phyloP scores from a whole-genome alignment of 495 filamentous ascomycete species.

The Cladorrhinum samala region DNA sequence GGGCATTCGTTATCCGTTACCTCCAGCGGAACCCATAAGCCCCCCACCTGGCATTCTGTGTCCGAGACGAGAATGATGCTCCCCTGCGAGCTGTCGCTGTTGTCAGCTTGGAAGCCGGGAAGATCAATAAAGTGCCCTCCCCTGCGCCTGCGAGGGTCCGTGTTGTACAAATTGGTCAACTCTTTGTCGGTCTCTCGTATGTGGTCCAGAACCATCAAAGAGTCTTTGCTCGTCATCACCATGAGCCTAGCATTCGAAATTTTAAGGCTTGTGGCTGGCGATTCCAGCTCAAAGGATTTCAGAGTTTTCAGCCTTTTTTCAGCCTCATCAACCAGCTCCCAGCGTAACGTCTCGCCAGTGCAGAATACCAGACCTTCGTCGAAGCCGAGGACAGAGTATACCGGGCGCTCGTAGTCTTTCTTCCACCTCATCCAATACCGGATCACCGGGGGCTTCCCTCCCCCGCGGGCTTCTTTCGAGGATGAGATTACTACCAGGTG shows the following conservation, averaged over 20 bases:
- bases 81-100: slow-evolving; percentile 13
- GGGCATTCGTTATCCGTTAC: slow-evolving; percentile 36
- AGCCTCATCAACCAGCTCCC: slow-evolving; percentile 39
- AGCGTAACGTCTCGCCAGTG: slow-evolving; percentile 34
- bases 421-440: slow-evolving; percentile 40
- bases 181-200: slow-evolving; percentile 17
- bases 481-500: slow-evolving; percentile 41
- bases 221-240: slow-evolving; percentile 39
- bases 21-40: slow-evolving; percentile 43
- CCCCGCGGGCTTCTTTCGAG: slow-evolving; percentile 7
- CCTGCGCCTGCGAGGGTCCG: slow-evolving; percentile 32
- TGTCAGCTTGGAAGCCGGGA: slow-evolving; percentile 15
- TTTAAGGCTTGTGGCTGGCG: slow-evolving; percentile 36
- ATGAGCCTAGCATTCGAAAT: slow-evolving; percentile 36
- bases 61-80: slow-evolving; percentile 42
- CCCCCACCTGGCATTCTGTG: slow-evolving; percentile 40
- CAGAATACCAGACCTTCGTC: slow-evolving; percentile 42
- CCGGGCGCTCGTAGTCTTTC: slow-evolving; percentile 30
- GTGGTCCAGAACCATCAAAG: slow-evolving; percentile 40
- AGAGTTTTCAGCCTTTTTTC: slow-evolving; percentile 38
- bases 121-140: slow-evolving; percentile 36
- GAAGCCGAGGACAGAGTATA: slow-evolving; percentile 39
- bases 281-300: slow-evolving; percentile 34
- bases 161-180: slow-evolving; percentile 19
- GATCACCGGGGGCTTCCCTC: slow-evolving; percentile 21